Conservation (phyloP, 2,329 filamentous ascomycete genomes). For the Cryphonectria nitschkei region DNA sequence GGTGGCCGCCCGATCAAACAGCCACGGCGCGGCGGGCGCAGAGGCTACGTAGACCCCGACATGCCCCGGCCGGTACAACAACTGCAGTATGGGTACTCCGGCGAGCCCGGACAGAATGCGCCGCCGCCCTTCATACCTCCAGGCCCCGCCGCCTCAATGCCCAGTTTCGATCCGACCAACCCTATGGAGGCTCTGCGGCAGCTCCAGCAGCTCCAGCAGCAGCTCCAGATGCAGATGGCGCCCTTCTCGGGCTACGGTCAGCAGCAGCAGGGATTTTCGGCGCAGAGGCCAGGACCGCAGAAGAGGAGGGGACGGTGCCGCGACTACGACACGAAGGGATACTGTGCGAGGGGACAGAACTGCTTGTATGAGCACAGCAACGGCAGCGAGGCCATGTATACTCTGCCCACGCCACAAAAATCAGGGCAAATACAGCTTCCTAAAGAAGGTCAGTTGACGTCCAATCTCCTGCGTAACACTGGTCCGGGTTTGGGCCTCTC, state of each 20-base stretch:
- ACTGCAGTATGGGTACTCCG: constrained; percentile 24
- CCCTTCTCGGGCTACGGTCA: constrained; percentile 41
- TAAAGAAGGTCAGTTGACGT: constrained; percentile 39
- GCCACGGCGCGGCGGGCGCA: constrained; percentile 52
- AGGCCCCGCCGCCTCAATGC: constrained; percentile 37
- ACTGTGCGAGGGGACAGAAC: constrained; percentile 67
- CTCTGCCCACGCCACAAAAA: constrained; percentile 23
- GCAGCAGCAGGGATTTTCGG: constrained; percentile 26
- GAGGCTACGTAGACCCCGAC: constrained; percentile 28
- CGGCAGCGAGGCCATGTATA: constrained; percentile 53
- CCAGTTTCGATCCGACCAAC: constrained; percentile 58
- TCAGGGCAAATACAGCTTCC: constrained; percentile 35
- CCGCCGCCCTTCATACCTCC: constrained; percentile 35
- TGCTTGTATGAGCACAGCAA: constrained; percentile 73
- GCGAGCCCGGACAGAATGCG: constrained; percentile 10
- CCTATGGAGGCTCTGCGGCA: constrained; percentile 65
- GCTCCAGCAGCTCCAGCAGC: constrained; percentile 66
- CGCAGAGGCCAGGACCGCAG: constrained; percentile 33
- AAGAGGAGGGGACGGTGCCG: constrained; percentile 59
- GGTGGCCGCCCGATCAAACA: constrained; percentile 61
- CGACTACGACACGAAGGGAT: constrained; percentile 75
- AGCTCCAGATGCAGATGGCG: constrained; percentile 54
- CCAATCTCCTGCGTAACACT: neutral
- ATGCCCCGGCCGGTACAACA: constrained; percentile 34
- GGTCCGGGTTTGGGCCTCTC: neutral